Evolutionary conservation across 306 rosid species (phyloP), one percentile per base, ranked within the genome.

Genomic region (Ceratonia siliqua): DNA sequence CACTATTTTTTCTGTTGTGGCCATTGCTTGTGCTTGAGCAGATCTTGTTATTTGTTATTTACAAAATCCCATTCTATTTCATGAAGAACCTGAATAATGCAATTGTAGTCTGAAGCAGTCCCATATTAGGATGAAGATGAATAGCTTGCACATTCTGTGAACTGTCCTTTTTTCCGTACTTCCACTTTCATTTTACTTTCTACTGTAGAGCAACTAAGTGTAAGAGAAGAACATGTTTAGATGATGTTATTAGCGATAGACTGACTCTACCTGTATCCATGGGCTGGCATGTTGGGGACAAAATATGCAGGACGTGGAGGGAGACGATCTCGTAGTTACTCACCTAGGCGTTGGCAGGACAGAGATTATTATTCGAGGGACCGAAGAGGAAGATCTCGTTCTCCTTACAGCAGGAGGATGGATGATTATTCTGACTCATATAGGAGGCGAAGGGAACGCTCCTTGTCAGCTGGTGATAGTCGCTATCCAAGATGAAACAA

Each of bases 361-460:
- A 78, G 72, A 73, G 84, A 78, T 68, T 22, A 76, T 28, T 28
- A 64, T 30, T 72, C 86, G n/a, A 75, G 79, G 81, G 79, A 82
- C 46, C 77, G 48, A 52, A 80, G 78, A 41, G 78, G 84, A 63
- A 74, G 85, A 68, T 85, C 85, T 30, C 84, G 75, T 59, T 85
- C 85, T 39, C 86, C 86, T 18, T 59, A 69, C 24, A 33, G 32
- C 42, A 72, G 81, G 70, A 77, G 78, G 70, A 21, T 14, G 32
- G 77, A 81, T 74, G 81, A 64, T 59, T 70, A 78, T 43, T 74
- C 75, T 22, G 77, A 70, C 67, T 78, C 75, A 1, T 17, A 71
- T 6, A 70, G 78, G 73, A 82, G 73, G 78, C 78, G 45, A 56
- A 70, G 74, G 77, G 77, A 78, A 0, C 80, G 69, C 36, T 72